A percentile compares a stretch with the other conserved stretches of the same genome.
Conservation (phyloP, 2,329 filamentous ascomycete species). For the Pestalotiopsis sp. region DNA sequence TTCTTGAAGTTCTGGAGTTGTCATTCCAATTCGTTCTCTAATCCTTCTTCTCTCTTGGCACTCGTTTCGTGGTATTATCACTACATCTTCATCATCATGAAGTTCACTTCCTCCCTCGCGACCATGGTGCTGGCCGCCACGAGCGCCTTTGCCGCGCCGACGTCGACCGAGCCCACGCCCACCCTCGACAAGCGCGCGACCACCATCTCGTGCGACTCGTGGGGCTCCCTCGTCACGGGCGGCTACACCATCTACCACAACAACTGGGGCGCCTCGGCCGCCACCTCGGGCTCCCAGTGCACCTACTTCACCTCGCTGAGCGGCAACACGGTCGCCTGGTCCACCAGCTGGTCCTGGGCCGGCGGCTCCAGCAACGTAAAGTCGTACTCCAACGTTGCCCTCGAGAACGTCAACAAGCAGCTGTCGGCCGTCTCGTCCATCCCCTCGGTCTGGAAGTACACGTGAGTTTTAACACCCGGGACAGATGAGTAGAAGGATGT, state of each 20-base stretch:
- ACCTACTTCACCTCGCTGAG: slow-evolving; percentile 38
- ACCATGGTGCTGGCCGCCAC: slow-evolving; percentile 31
- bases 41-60: not conserved
- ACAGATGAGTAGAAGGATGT: not conserved
- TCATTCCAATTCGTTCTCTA: not conserved
- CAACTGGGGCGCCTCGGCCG: slow-evolving; percentile 45
- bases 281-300: slow-evolving; percentile 43
- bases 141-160: slow-evolving; percentile 18
- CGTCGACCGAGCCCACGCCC: slow-evolving; percentile 26
- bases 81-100: slow-evolving; percentile 3
- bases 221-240: slow-evolving; percentile 35
- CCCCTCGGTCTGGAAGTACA: slow-evolving; percentile 49
- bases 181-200: slow-evolving; percentile 35
- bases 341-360: slow-evolving; percentile 44
- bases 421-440: slow-evolving; percentile 37
- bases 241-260: slow-evolving; percentile 54
- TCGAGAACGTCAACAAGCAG: slow-evolving; percentile 31
- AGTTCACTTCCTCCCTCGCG: slow-evolving; percentile 17
- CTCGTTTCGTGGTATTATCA: not conserved
- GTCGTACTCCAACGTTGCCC: slow-evolving; percentile 46
- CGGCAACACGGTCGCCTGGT: slow-evolving; percentile 40
- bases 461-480: slow-evolving; percentile 24
- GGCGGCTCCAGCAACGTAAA: slow-evolving; percentile 43
- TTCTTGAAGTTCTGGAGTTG: not conserved
- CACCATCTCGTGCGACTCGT: slow-evolving; percentile 39